Conservation (phyloP, 257 asterid genomes). For the Anisodus tanguticus region DNA sequence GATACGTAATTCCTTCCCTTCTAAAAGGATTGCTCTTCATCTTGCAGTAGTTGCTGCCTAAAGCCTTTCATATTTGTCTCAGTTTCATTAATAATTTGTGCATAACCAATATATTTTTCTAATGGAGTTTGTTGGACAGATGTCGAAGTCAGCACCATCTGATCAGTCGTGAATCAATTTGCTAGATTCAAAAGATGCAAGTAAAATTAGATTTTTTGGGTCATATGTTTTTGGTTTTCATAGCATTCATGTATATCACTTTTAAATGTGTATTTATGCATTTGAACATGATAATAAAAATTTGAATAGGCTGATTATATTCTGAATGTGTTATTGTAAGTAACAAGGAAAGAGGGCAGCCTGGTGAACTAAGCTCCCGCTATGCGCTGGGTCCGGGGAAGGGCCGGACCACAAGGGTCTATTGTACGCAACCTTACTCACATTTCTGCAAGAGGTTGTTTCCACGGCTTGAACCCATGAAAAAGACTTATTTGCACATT, state of each 20-base stretch:
- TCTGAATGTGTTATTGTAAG: constrained; percentile 3
- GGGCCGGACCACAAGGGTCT: too few relatives aligned
- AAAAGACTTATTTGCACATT: background rate
- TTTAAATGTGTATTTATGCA: constrained; percentile 16
- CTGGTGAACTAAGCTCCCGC: too few relatives aligned
- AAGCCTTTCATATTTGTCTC: constrained; percentile 17
- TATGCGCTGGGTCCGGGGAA: too few relatives aligned
- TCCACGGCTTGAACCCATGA: background rate
- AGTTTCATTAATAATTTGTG: background rate
- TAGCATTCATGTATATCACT: background rate
- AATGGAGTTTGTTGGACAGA: constrained; percentile 51
- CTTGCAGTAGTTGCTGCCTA: constrained; percentile 15
- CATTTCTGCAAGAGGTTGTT: too few relatives aligned
- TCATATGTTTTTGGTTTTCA: background rate
- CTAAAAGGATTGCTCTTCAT: background rate
- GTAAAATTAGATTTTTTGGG: constrained; percentile 38
- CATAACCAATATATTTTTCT: constrained; percentile 20
- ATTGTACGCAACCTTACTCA: too few relatives aligned
- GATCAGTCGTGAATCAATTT: constrained; percentile 93
- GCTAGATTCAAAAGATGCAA: constrained; percentile 90
- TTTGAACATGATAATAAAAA: background rate
- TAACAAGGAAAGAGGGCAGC: background rate
- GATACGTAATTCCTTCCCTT: constrained; percentile 23
- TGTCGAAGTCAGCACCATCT: constrained; percentile 98
- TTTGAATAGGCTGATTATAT: background rate